These are phyloP conservation scores for Pleurostoma richardsiae DNA, from an alignment of 2,329 filamentous ascomycete genomes.

Conservation along the genomic window DNA sequence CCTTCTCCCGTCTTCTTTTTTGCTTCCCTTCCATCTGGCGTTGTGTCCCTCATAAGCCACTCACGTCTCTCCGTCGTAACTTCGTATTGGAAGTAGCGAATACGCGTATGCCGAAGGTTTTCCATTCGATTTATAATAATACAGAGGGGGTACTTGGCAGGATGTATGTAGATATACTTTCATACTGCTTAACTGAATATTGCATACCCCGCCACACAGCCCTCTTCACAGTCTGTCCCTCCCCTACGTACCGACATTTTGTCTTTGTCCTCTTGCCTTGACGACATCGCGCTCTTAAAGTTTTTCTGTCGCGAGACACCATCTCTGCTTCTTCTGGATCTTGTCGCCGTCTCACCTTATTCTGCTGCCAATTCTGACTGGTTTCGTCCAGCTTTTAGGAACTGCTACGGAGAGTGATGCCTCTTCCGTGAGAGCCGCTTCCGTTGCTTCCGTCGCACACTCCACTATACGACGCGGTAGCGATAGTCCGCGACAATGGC, in stretches of 20 bases:
- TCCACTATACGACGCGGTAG: not conserved
- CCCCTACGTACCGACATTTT: not conserved
- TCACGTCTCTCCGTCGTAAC: too few species aligned
- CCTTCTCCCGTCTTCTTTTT: too few species aligned
- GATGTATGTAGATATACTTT: too few species aligned
- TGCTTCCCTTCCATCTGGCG: too few species aligned
- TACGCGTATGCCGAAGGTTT: too few species aligned
- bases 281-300: not conserved
- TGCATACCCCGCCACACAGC: constrained; percentile 1
- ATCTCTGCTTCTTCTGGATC: too few species aligned
- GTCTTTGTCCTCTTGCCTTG: not conserved
- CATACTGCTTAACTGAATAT: too few species aligned
- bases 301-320: not conserved
- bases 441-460: not conserved
- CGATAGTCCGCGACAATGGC: constrained; percentile 1
- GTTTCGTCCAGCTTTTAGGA: not conserved
- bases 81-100: too few species aligned
- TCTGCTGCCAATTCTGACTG: not conserved
- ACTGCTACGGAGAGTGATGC: not conserved
- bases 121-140: too few species aligned
- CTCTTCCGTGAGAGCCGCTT: not conserved
- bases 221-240: not conserved
- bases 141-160: too few species aligned
- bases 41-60: too few species aligned
- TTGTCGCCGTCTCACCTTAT: not conserved